Evolutionary conservation across 805 yeast species (phyloP).

Genomic region (Saccharomycopsis sp.): DNA sequence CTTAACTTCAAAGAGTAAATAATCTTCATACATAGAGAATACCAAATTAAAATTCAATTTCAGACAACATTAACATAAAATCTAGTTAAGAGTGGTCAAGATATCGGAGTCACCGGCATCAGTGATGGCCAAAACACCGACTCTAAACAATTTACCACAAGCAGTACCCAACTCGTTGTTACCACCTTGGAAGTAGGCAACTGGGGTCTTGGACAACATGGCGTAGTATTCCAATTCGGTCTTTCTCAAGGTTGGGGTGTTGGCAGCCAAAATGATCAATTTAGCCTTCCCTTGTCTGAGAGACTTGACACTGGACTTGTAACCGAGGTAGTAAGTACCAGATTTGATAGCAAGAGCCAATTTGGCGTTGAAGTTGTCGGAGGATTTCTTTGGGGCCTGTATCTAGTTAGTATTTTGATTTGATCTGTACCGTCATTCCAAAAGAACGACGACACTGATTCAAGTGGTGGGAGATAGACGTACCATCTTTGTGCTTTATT

Average conservation of each 20-base stretch:
- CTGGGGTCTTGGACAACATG: slow-evolving; percentile 95
- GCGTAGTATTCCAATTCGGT: slow-evolving; percentile 99
- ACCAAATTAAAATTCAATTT: too few relatives aligned
- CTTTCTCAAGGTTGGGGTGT: slow-evolving; percentile 99
- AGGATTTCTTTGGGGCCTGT: slow-evolving; percentile 93
- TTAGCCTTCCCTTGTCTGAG: slow-evolving; percentile 98
- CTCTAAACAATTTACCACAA: slow-evolving; percentile 99
- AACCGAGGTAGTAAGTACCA: slow-evolving; percentile 99
- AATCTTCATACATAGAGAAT: too few relatives aligned
- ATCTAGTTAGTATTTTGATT: slow-evolving; percentile 32
- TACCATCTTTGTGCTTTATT: slow-evolving; percentile 93
- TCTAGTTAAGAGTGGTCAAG: slow-evolving; percentile 47
- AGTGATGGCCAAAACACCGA: slow-evolving; percentile 90
- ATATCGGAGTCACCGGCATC: slow-evolving; percentile 99
- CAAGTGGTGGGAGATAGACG: slow-evolving; percentile 40
- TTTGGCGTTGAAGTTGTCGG: slow-evolving; percentile 95
- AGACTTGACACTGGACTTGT: slow-evolving; percentile 97
- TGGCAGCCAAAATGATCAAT: slow-evolving; percentile 95
- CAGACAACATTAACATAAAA: too few relatives aligned
- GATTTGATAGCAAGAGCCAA: slow-evolving; percentile 97
- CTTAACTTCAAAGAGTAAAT: too few relatives aligned
- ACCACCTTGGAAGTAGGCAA: slow-evolving; percentile 99
- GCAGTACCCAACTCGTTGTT: slow-evolving; percentile 99
- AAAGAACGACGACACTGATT: neutral
- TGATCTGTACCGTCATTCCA: neutral